A percentile compares a stretch with the other conserved stretches of the same genome.
These are phyloP conservation scores for Margaritispora aquatica DNA, from an alignment of 495 filamentous ascomycete species.

Conservation along the genomic window DNA sequence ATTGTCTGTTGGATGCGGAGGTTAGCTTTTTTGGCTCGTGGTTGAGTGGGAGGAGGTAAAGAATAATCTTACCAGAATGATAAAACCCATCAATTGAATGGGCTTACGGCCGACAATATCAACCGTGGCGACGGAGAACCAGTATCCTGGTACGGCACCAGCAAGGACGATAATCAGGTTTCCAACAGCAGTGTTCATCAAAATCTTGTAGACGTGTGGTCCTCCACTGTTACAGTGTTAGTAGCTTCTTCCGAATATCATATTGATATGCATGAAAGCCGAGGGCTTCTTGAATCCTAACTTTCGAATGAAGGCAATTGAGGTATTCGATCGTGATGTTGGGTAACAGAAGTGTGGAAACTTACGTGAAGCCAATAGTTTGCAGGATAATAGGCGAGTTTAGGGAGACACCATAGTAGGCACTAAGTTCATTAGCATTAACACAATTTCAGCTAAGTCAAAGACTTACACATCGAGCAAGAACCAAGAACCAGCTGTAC, in stretches of 20 bases:
- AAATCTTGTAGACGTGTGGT: constrained; percentile 51
- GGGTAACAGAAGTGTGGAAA: background rate
- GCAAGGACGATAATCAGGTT: constrained; percentile 70
- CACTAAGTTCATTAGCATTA: constrained; percentile 1
- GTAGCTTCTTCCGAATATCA: background rate
- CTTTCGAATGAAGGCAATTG: too few species aligned
- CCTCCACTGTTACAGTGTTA: constrained; percentile 23
- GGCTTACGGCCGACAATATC: constrained; percentile 63
- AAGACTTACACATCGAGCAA: constrained; percentile 51
- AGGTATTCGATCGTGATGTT: too few species aligned
- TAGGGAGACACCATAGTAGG: constrained; percentile 30
- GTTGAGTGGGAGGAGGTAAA: too few species aligned
- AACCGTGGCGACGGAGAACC: constrained; percentile 61
- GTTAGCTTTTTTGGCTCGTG: background rate
- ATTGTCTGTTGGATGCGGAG: constrained; percentile 33
- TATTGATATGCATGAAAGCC: too few species aligned
- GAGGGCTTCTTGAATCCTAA: too few species aligned
- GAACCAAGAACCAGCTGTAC: constrained; percentile 76
- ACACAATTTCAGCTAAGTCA: background rate
- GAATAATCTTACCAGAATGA: constrained; percentile 37
- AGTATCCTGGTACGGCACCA: constrained; percentile 73
- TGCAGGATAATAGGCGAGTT: constrained; percentile 65
- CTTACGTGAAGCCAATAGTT: constrained; percentile 56
- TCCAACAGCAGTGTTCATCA: constrained; percentile 65
- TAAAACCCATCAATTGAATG: constrained; percentile 65